Evolutionary conservation across 352 stramenopile genomes (phyloP).

Genomic region (Pythium diclinum): DNA sequence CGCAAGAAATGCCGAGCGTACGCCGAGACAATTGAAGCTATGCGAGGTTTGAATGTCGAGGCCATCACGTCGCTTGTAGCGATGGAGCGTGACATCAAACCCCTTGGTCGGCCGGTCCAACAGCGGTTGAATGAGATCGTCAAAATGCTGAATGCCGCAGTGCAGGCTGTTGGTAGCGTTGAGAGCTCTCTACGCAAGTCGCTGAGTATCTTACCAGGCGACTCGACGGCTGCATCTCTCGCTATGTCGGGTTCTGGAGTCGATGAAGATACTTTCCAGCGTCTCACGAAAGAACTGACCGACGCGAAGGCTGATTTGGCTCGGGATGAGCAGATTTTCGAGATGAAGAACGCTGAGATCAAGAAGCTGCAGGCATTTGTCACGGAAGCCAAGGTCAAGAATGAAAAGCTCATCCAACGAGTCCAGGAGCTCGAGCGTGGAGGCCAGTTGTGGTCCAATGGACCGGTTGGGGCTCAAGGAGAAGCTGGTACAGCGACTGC

Average conservation of each 20-base stretch:
- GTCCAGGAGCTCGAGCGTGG: conserved; percentile 69
- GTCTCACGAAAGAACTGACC: conserved; percentile 55
- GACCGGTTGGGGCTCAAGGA: neutral
- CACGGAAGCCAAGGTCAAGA: conserved; percentile 61
- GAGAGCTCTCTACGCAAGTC: conserved; percentile 32
- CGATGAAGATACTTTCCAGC: conserved; percentile 32
- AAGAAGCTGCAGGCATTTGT: conserved; percentile 56
- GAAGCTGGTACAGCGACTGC: neutral
- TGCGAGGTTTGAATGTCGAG: conserved; percentile 59
- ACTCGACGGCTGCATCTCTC: conserved; percentile 3
- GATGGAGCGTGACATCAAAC: conserved; percentile 75
- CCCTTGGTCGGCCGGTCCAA: conserved; percentile 64
- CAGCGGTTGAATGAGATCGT: conserved; percentile 82
- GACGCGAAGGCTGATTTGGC: conserved; percentile 61
- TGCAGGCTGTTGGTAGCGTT: conserved; percentile 58
- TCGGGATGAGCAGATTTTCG: conserved; percentile 81
- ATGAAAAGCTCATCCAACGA: conserved; percentile 65
- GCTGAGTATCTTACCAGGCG: conserved; percentile 16
- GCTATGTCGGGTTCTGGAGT: neutral
- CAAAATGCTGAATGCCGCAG: conserved; percentile 65
- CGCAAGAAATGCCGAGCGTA: conserved; percentile 41
- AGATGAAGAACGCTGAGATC: conserved; percentile 81
- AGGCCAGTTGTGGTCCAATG: conserved; percentile 66
- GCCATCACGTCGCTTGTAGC: conserved; percentile 66
- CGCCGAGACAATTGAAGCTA: conserved; percentile 49